Evolutionary conservation across 2,329 filamentous ascomycete genomes (phyloP).

Genomic region (Coleophoma cylindrospora): DNA sequence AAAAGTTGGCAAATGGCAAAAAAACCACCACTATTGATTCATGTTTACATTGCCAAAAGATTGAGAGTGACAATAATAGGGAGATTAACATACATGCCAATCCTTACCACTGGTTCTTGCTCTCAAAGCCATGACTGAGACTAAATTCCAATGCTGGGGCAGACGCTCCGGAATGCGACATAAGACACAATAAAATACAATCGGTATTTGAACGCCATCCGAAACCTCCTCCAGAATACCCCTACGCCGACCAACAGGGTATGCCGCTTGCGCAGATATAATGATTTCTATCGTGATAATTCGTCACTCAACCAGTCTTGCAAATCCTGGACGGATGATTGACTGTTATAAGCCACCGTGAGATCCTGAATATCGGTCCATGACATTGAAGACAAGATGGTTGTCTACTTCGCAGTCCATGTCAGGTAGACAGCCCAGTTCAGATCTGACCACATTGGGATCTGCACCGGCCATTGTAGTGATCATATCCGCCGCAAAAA

Average conservation of each 20-base stretch:
- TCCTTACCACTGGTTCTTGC: background rate
- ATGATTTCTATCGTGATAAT: background rate
- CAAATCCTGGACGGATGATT: background rate
- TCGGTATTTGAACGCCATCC: background rate
- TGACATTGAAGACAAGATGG: slow-evolving; percentile 33
- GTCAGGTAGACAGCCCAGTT: slow-evolving; percentile 32
- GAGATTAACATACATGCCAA: background rate
- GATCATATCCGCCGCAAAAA: slow-evolving; percentile 38
- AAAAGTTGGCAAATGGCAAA: background rate
- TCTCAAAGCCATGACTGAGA: no score
- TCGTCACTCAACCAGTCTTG: slow-evolving; percentile 1
- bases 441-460: slow-evolving; percentile 29
- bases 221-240: no score
- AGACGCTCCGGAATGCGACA: background rate
- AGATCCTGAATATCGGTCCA: slow-evolving; percentile 34
- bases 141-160: no score
- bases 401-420: slow-evolving; percentile 38
- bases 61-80: background rate
- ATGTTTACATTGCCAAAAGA: no score
- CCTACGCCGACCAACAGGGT: background rate
- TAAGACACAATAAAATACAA: background rate
- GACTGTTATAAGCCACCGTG: slow-evolving; percentile 13
- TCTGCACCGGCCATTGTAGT: slow-evolving; percentile 34
- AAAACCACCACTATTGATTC: background rate
- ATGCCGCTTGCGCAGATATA: background rate